Base-by-base conservation (phyloP, 208 protist genomes). In the Trypanosomatidae sp. region DNA sequence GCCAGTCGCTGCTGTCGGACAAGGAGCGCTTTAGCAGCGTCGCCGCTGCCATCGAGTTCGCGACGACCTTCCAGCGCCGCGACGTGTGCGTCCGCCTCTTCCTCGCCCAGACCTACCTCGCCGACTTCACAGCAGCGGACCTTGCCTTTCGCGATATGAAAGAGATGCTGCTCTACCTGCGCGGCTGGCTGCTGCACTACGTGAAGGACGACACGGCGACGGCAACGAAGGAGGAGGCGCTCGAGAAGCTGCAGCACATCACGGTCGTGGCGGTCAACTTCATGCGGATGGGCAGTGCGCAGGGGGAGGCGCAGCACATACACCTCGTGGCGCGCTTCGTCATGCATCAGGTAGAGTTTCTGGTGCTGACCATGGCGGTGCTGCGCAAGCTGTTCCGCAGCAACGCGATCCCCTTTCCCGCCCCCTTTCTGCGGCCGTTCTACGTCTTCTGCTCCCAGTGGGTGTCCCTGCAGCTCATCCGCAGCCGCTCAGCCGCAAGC, bases 321-420 rank as follows among this genome's bases (percentile, higher is more conserved):
- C 81, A 76, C 28, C 70, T 93, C 10, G 87, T 93, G 22, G 88
- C 90, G 17, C 86, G 89, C 22, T 91, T 91, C 53, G 87, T 87
- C 22, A 92, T 96, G 85, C 92, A 96, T 66, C 76, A 85, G 28
- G 78, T 93, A 33, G 90, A 94, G 69, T 93, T 94, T 67, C 78
- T 94, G n/a, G 90, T 85, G 17, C 81, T 96, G 0, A 90, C 86
- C 3, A 91, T 94, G 88, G 79, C 75, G 15, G 82, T 81, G 1
- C 60, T 94, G 50, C 81, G 80, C 43, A 77, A 74, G 52, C 72
- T 87, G 43, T 71, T 91, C 59, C 83, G 77, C 69, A 33, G n/a
- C 3, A 67, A 70, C 58, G 59, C 55, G 58, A 69, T 77, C 43
- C 7, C 17, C 0, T 46, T 50, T 5, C 87, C 84, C 15, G 58